phyloP scores from a whole-genome alignment of 139 green algal species.

The Ettlia oleoabundans region DNA sequence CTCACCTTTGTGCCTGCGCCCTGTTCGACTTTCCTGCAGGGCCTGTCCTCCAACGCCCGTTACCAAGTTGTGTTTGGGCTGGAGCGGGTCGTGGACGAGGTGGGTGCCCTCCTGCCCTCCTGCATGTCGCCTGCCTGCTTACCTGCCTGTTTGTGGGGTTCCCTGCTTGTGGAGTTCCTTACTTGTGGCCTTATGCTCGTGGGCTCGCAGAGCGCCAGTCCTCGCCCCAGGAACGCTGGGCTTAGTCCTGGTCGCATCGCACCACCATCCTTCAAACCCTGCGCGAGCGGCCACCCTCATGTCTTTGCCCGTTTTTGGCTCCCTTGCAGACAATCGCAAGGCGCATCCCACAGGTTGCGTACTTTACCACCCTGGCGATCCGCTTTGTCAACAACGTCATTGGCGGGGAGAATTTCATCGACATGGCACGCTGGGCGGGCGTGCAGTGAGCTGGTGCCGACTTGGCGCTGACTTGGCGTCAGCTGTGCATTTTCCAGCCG shows the following conservation, averaged over 20 bases:
- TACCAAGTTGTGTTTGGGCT: slow-evolving; percentile 94
- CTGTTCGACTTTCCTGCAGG: slow-evolving; percentile 30
- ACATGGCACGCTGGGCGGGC: slow-evolving; percentile 89
- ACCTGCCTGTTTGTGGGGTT: not conserved
- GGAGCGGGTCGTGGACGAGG: slow-evolving; percentile 84
- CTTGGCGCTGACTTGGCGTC: no score
- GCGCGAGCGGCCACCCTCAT: no score
- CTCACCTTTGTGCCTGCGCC: not conserved
- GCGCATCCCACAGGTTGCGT: slow-evolving; percentile 61
- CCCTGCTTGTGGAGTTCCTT: not conserved
- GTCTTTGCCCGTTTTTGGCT: not conserved
- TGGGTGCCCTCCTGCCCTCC: no score
- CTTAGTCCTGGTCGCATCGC: no score
- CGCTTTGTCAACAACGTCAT: slow-evolving; percentile 97
- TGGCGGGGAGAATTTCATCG: slow-evolving; percentile 94
- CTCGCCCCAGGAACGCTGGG: no score
- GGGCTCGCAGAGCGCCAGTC: no score
- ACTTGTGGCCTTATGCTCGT: not conserved
- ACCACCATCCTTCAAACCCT: no score
- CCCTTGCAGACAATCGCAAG: slow-evolving; percentile 11
- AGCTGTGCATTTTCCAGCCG: no score
- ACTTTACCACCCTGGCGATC: slow-evolving; percentile 85
- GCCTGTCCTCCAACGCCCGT: slow-evolving; percentile 90
- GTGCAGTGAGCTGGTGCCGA: slow-evolving; percentile 21
- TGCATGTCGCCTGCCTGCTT: no score